phyloP scores from a whole-genome alignment of 2,329 filamentous ascomycete species.

The Monilinia aucupariae region DNA sequence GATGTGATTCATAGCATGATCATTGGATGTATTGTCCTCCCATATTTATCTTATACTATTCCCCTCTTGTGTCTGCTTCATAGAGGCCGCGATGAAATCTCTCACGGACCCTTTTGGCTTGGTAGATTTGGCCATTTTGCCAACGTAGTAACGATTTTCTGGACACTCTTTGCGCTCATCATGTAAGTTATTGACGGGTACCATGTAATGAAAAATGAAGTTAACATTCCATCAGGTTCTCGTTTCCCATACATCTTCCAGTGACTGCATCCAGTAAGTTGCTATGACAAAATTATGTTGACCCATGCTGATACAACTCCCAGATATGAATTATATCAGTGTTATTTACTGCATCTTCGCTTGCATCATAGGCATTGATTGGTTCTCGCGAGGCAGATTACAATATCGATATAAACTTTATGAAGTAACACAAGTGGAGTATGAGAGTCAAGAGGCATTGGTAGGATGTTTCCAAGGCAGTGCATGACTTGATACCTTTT shows the following conservation, averaged over 20 bases:
- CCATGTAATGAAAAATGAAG: not conserved
- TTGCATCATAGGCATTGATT: constrained; percentile 1
- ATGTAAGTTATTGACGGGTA: constrained; percentile 40
- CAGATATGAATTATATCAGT: constrained; percentile 17
- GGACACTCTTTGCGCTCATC: constrained; percentile 53
- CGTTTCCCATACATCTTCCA: constrained; percentile 12
- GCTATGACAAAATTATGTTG: not conserved
- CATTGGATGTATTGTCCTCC: constrained; percentile 15
- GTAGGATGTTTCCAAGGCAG: not conserved
- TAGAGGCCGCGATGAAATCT: constrained; percentile 48
- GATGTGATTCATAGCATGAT: constrained; percentile 7
- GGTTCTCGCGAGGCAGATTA: constrained; percentile 8
- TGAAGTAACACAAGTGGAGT: not conserved
- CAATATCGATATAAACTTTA: constrained; percentile 7
- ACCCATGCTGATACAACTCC: not conserved
- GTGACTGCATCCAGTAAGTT: constrained; percentile 15
- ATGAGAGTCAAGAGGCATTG: constrained; percentile 7
- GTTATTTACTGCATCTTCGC: constrained; percentile 9
- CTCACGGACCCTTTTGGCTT: constrained; percentile 52
- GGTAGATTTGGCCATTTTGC: constrained; percentile 52
- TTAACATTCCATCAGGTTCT: constrained; percentile 12
- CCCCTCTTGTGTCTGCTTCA: constrained; percentile 35
- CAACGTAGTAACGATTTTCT: constrained; percentile 52
- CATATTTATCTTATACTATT: constrained; percentile 12
- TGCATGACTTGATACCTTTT: not conserved